A percentile compares a stretch with the other conserved stretches of the same genome.
Conservation (phyloP, 495 filamentous ascomycete species). For the Cladorrhinum samala region DNA sequence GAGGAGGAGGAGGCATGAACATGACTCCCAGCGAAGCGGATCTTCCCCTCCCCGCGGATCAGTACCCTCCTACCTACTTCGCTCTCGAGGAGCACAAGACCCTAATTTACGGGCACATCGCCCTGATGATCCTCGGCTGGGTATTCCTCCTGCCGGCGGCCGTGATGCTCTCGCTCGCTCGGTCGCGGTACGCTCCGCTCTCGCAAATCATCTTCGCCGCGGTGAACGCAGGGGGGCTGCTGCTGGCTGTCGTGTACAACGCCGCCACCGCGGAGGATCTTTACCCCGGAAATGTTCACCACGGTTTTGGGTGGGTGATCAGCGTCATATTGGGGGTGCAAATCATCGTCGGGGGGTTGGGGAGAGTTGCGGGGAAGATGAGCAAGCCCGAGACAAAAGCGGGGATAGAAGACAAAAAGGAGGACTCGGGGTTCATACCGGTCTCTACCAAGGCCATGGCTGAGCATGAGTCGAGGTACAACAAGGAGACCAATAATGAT, state of each 20-base stretch:
- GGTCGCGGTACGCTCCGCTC: slow-evolving; percentile 67
- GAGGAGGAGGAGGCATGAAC: slow-evolving; percentile 36
- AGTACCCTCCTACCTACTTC: slow-evolving; percentile 66
- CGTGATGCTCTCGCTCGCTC: slow-evolving; percentile 77
- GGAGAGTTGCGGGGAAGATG: slow-evolving; percentile 38
- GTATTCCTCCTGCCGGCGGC: slow-evolving; percentile 80
- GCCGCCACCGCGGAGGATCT: slow-evolving; percentile 73
- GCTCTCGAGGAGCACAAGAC: slow-evolving; percentile 57
- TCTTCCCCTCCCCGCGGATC: slow-evolving; percentile 35
- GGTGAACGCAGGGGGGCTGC: slow-evolving; percentile 62
- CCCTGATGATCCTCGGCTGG: slow-evolving; percentile 75
- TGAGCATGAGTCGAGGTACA: slow-evolving; percentile 47
- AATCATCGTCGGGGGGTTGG: slow-evolving; percentile 60
- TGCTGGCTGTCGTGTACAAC: slow-evolving; percentile 74
- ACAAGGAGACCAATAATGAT: slow-evolving; percentile 35
- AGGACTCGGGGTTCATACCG: slow-evolving; percentile 55
- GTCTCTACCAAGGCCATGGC: slow-evolving; percentile 63
- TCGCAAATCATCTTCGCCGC: slow-evolving; percentile 71
- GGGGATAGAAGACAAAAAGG: slow-evolving; percentile 22
- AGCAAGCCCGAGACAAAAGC: too few species aligned
- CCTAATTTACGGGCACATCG: slow-evolving; percentile 71
- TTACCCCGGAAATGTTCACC: slow-evolving; percentile 82
- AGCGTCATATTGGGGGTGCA: slow-evolving; percentile 67
- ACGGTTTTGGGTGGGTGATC: slow-evolving; percentile 82
- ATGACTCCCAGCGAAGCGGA: slow-evolving; percentile 35